A percentile compares a stretch with the other conserved stretches of the same genome.
These are phyloP conservation scores for Hanseniaspora hatyaiensis DNA, from an alignment of 805 yeast species.

Conservation along the genomic window DNA sequence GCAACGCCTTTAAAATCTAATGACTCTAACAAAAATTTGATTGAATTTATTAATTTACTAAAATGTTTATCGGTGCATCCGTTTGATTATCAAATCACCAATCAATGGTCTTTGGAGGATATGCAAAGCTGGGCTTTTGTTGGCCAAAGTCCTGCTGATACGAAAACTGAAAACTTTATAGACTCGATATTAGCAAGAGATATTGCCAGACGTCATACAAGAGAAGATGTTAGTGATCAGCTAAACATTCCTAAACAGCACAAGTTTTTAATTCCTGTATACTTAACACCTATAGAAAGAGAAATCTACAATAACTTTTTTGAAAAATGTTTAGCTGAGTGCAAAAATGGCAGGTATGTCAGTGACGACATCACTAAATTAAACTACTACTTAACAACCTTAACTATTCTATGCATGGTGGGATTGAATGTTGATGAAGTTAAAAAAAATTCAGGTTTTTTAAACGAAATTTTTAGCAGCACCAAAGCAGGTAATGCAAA, in stretches of 20 bases:
- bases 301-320: slow-evolving; percentile 62
- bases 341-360: slow-evolving; percentile 40
- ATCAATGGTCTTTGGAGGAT: background rate
- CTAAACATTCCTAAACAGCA: slow-evolving; percentile 69
- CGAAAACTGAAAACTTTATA: slow-evolving; percentile 20
- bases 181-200: slow-evolving; percentile 21
- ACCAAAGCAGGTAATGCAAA: slow-evolving; percentile 23
- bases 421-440: slow-evolving; percentile 12
- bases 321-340: slow-evolving; percentile 46
- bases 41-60: slow-evolving; percentile 61
- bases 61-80: slow-evolving; percentile 60
- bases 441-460: slow-evolving; percentile 16
- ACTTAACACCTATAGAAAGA: slow-evolving; percentile 73
- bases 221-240: slow-evolving; percentile 67
- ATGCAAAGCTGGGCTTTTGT: background rate
- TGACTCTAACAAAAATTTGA: slow-evolving; percentile 35
- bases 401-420: slow-evolving; percentile 7
- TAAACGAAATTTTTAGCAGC: slow-evolving; percentile 21
- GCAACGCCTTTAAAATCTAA: slow-evolving; percentile 70
- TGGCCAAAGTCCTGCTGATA: background rate
- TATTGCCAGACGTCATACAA: slow-evolving; percentile 55
- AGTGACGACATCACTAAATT: slow-evolving; percentile 34
- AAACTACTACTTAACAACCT: slow-evolving; percentile 54
- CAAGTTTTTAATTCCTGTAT: slow-evolving; percentile 55
- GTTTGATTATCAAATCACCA: slow-evolving; percentile 29